These are phyloP conservation scores for Cadophora malorum DNA, from an alignment of 2,329 filamentous ascomycete genomes.

Conservation along the genomic window DNA sequence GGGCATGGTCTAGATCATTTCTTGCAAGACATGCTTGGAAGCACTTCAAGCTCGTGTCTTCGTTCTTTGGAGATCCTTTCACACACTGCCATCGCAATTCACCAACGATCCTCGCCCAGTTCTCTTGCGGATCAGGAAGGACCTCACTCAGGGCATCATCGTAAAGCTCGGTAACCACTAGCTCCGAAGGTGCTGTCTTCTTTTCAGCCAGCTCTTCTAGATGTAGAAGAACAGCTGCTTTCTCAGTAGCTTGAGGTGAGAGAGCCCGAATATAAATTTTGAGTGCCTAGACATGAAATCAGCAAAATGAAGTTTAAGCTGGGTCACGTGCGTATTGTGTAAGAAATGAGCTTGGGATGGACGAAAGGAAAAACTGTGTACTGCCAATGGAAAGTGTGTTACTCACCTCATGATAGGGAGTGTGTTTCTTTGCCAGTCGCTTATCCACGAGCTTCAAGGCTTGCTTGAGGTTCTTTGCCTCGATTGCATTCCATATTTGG, in stretches of 20 bases:
- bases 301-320: constrained; percentile 24
- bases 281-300: constrained; percentile 40
- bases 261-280: constrained; percentile 43
- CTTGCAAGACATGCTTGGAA: constrained; percentile 44
- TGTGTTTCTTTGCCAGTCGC: constrained; percentile 43
- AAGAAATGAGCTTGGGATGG: not conserved
- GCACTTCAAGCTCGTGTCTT: constrained; percentile 40
- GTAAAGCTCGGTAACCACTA: constrained; percentile 44
- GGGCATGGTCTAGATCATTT: constrained; percentile 45
- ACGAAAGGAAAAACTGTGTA: not conserved
- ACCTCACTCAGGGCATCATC: constrained; percentile 41
- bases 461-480: constrained; percentile 46
- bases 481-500: constrained; percentile 46
- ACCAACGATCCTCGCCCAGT: constrained; percentile 43
- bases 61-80: constrained; percentile 43
- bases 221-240: constrained; percentile 38
- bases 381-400: not conserved
- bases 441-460: constrained; percentile 47
- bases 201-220: constrained; percentile 40
- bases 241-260: constrained; percentile 39
- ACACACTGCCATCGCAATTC: constrained; percentile 43
- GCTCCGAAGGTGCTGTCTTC: constrained; percentile 37
- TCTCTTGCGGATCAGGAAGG: constrained; percentile 33
- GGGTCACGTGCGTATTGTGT: constrained; percentile 29
- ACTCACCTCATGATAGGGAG: constrained; percentile 45